These are phyloP conservation scores for Leptographium flavum DNA, from an alignment of 2,329 filamentous ascomycete genomes.

Conservation along the genomic window DNA sequence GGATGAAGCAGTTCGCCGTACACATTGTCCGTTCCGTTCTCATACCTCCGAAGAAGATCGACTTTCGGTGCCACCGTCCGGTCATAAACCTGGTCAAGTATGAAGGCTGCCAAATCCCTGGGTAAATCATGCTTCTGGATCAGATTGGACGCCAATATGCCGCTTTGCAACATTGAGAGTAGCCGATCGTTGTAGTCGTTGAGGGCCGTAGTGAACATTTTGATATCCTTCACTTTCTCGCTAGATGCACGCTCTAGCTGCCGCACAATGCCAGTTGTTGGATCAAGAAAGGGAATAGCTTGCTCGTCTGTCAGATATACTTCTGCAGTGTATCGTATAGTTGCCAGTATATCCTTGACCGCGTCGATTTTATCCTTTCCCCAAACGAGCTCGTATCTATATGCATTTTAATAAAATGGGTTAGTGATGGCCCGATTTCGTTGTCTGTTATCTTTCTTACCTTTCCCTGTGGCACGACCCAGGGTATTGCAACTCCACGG, in stretches of 20 bases:
- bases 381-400: slow-evolving; percentile 58
- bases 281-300: slow-evolving; percentile 53
- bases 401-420: not conserved
- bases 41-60: slow-evolving; percentile 69
- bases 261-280: slow-evolving; percentile 59
- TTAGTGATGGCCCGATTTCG: slow-evolving; percentile 5
- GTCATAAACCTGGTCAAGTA: slow-evolving; percentile 78
- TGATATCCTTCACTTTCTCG: slow-evolving; percentile 46
- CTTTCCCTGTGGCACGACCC: slow-evolving; percentile 30
- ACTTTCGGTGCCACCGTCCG: slow-evolving; percentile 85
- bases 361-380: slow-evolving; percentile 70
- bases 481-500: slow-evolving; percentile 70
- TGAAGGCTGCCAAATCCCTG: slow-evolving; percentile 60
- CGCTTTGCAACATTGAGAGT: slow-evolving; percentile 48
- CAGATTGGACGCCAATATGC: slow-evolving; percentile 59
- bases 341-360: slow-evolving; percentile 56
- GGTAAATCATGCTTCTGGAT: slow-evolving; percentile 55
- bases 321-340: slow-evolving; percentile 54
- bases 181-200: slow-evolving; percentile 65
- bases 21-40: slow-evolving; percentile 82
- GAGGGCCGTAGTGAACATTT: slow-evolving; percentile 60
- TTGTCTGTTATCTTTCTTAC: too few relatives aligned
- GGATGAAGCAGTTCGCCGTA: slow-evolving; percentile 85
- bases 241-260: slow-evolving; percentile 61
- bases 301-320: slow-evolving; percentile 65